Conservation (phyloP, 176 grass and related monocot species). For the Tillandsia fasciculata region DNA sequence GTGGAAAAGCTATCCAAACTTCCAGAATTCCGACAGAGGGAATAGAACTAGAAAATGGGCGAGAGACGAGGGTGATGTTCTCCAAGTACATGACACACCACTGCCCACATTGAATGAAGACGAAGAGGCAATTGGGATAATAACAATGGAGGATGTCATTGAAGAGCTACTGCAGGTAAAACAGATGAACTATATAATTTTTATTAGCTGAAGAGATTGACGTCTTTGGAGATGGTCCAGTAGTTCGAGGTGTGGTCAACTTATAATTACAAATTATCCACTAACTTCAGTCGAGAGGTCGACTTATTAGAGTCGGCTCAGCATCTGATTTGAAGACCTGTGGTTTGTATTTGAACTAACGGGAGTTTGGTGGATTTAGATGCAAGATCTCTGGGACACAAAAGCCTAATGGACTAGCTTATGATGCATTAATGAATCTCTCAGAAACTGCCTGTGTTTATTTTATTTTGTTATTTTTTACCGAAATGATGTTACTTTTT, state of each 20-base stretch:
- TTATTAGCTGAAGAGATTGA: neutral
- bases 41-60: slow-evolving; percentile 55
- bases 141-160: slow-evolving; percentile 99
- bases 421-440: too few relatives aligned
- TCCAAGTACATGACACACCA: slow-evolving; percentile 52
- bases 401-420: too few relatives aligned
- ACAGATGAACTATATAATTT: neutral
- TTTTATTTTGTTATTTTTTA: too few relatives aligned
- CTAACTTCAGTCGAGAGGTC: too few relatives aligned
- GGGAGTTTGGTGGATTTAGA: too few relatives aligned
- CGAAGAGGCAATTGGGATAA: slow-evolving; percentile 79
- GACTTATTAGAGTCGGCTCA: too few relatives aligned
- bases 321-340: too few relatives aligned
- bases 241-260: neutral
- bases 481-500: too few relatives aligned
- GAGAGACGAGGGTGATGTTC: slow-evolving; percentile 43
- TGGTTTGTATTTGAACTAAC: too few relatives aligned
- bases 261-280: neutral
- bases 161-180: slow-evolving; percentile 90
- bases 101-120: slow-evolving; percentile 57
- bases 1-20: slow-evolving; percentile 63
- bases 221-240: neutral
- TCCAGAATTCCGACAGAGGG: slow-evolving; percentile 28
- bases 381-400: too few relatives aligned
- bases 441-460: too few relatives aligned